Evolutionary conservation across 495 filamentous ascomycete genomes (phyloP).

Genomic region (Aspergillus egyptiacus): DNA sequence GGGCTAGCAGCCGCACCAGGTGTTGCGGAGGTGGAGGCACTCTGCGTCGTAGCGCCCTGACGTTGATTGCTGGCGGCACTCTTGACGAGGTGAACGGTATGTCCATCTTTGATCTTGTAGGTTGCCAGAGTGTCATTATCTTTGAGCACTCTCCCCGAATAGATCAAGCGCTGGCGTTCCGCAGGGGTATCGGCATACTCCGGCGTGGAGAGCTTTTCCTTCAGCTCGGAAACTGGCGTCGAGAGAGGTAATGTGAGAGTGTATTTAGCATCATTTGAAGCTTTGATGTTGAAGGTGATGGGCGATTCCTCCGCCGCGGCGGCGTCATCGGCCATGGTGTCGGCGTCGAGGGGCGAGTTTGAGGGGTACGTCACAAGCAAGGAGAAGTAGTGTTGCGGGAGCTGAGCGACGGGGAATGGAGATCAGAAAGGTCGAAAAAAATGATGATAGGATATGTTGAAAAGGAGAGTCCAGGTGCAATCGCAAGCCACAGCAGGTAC

Average conservation of each 20-base stretch:
- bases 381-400: not conserved
- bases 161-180: conserved; percentile 90
- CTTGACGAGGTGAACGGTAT: conserved; percentile 94
- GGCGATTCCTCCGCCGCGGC: conserved; percentile 43
- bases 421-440: not conserved
- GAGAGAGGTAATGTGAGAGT: conserved; percentile 69
- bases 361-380: conserved; percentile 14
- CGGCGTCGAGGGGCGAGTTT: conserved; percentile 13
- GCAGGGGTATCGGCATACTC: conserved; percentile 80
- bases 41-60: conserved; percentile 51
- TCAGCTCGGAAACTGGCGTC: conserved; percentile 79
- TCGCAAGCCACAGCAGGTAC: not conserved
- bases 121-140: conserved; percentile 75
- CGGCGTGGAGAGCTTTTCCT: conserved; percentile 70
- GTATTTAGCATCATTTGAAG: conserved; percentile 77
- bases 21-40: conserved; percentile 40
- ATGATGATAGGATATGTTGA: not conserved
- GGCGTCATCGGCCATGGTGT: conserved; percentile 45
- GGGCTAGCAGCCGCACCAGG: conserved; percentile 47
- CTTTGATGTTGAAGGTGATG: conserved; percentile 93
- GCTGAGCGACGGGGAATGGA: not conserved
- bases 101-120: conserved; percentile 94
- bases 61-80: conserved; percentile 85
- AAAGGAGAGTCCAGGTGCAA: too few relatives aligned
- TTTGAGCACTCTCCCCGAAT: conserved; percentile 94